phyloP scores from a whole-genome alignment of 2,329 filamentous ascomycete species.

The Curvularia lunata region DNA sequence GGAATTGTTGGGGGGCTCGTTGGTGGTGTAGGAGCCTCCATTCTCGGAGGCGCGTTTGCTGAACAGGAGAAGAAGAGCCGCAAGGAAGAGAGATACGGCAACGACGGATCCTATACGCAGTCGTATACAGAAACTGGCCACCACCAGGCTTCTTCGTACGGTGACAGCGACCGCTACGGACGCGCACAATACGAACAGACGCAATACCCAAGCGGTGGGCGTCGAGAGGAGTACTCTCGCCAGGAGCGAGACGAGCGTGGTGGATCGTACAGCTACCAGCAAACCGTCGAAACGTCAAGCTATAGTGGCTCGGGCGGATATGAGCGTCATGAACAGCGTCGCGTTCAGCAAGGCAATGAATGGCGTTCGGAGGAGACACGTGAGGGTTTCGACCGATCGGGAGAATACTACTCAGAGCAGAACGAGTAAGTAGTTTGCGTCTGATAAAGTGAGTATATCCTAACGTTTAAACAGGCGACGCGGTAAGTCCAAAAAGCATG shows the following conservation, averaged over 20 bases:
- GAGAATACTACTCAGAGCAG: conserved; percentile 52
- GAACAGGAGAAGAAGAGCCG: conserved; percentile 61
- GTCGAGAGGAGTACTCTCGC: conserved; percentile 65
- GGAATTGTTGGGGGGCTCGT: conserved; percentile 74
- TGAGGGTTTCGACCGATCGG: conserved; percentile 46
- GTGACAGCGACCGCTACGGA: conserved; percentile 60
- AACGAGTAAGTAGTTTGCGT: conserved; percentile 42
- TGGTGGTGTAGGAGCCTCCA: conserved; percentile 61
- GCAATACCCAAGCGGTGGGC: conserved; percentile 63
- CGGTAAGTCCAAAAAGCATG: conserved; percentile 50
- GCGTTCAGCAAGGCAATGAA: conserved; percentile 54
- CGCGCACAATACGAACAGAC: conserved; percentile 67
- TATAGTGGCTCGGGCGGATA: conserved; percentile 60
- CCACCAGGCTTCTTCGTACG: conserved; percentile 46
- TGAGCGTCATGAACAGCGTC: conserved; percentile 64
- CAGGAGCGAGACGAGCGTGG: conserved; percentile 61
- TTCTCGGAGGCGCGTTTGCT: conserved; percentile 68
- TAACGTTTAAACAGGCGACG: conserved; percentile 37
- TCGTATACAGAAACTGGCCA: conserved; percentile 68
- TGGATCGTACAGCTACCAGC: conserved; percentile 62
- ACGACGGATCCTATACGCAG: conserved; percentile 67
- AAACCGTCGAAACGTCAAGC: conserved; percentile 62
- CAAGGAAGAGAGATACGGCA: conserved; percentile 60
- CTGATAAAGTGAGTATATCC: neutral
- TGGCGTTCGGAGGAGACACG: conserved; percentile 48